Evolutionary conservation across 352 stramenopile genomes (phyloP), one percentile per base, ranked within the genome.

Genomic region (Achlya hypogyna): DNA sequence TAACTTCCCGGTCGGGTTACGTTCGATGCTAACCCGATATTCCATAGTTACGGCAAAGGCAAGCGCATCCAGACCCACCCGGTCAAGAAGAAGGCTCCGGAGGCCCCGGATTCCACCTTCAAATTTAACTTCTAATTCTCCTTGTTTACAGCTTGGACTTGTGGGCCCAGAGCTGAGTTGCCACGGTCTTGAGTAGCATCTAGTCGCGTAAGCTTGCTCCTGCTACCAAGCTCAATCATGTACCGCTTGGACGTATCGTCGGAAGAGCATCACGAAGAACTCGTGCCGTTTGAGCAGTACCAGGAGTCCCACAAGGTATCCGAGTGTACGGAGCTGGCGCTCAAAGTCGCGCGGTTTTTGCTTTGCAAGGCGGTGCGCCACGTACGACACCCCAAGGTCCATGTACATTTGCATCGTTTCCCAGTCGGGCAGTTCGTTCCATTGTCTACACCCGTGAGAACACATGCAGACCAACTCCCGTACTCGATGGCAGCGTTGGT

Each of bases 61-160:
- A 64, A 64, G 54, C 54, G 54, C 20, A 64, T 64, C 45, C 32
- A 51, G 20, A 27, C 38, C 12, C 38, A 45, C 38, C 38, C 38
- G 35, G 10, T 38, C 18, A 51, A 51, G 54, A 64, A 52, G 54
- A 64, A 64, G 35, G 12, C 38, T 10, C 38, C n/a, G 2, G 2
- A 10, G 2, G 38, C 22, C 20, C 35, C 23, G 25, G 54, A n/a
- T 14, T 34, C 32, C 32, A 29, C 54, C 14, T 64, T 64, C 23
- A 64, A 64, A 20, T 64, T 64, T 29, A 64, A 64, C 35, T 64
- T 64, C 52, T 64, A 51, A 60, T n/a, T n/a, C n/a, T n/a, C n/a
- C n/a, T n/a, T 22, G 12, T 22, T 60, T 4, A 45, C 20, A 64
- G 32, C 34, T 64, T 64, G 16, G 34, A 64, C 32, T 45, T 45